Evolutionary conservation across 257 asterid genomes (phyloP), one percentile per base, ranked within the genome.

Genomic region (Nicotiana attenuata): DNA sequence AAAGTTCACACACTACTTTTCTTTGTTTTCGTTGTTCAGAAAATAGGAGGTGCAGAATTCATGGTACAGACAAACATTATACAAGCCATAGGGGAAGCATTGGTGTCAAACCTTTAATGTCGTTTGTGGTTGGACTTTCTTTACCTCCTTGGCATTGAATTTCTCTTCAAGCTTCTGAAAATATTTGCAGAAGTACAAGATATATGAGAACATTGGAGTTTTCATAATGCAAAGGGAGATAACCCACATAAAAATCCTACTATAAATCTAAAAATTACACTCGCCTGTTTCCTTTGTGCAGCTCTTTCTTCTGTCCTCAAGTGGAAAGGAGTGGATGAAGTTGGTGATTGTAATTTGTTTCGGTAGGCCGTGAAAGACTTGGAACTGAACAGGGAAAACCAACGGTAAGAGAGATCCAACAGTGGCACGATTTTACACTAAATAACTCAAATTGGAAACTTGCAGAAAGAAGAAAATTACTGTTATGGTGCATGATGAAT

Each of bases 101-200:
- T 13, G 55, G 15, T 65, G 22, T 68, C 45, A 47, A 65, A 92
- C 99, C 98, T 90, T 96, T 33, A 89, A 60, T 56, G 88, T 89
- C 77, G 89, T 89, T 73, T 94, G 93, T 29, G 81, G 90, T 84
- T 88, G 93, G 86, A 81, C 89, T 81, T 90, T 88, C 80, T 88
- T 89, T 45, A 80, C 85, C 85, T 86, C 96, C 60, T 94, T 87
- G 65, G 91, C 90, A 65, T 87, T 88, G 90, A 94, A 92, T 84
- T 92, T 96, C 60, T 91, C 98, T 89, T 94, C 99, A 28, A 96
- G 99, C 82, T 96, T 96, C 99, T 96, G 88, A 50, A 85, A 83
- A 78, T 14, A n/a, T 80, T 7, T 78, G 61, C 10, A 75, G 17
- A 9, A 75, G 63, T 15, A 26, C 45, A 75, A 75, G 5, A 22